Evolutionary conservation across 1,284 basidiomycete genomes (phyloP), one percentile per base, ranked within the genome.

Genomic region (Marasmius sp.): DNA sequence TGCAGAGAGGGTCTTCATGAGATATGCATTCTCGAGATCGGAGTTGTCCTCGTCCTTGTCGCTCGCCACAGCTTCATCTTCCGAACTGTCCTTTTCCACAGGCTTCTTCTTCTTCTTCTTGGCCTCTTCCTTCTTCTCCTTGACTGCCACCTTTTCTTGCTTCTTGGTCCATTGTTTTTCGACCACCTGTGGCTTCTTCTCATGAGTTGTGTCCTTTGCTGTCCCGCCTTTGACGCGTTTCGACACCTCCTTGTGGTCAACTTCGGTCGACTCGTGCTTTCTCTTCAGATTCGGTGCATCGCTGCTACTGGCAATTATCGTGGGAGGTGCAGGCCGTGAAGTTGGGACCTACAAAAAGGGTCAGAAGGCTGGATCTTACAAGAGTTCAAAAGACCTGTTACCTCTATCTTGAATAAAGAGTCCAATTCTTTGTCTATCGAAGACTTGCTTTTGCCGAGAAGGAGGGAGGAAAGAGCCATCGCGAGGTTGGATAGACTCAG

Each of bases 21-120:
- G 65, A 66, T 79, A 75, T 16, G 66, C 68, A 41, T 75, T 72
- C 61, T 78, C 75, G 52, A 75, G 61, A 18, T 74, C 71, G 3
- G 71, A 68, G 38, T 76, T 69, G 59, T 77, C 75, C n/a, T 69
- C 69, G n/a, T 72, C 73, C 5, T 71, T 68, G 18, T 71, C 72
- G 14, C 71, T 68, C 2, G 64, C 66, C 2, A 63, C 60, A 7
- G 60, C 64, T 18, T 67, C 67, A 58, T 66, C 65, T 47, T 47
- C 45, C 8, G 45, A 47, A n/a, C 16, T 47, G 16, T 14, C 7
- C 20, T 20, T 20, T n/a, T 47, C 16, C 16, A 20, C 16, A 6
- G 27, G 27, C 27, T 27, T 2, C 27, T 47, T 14, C 16, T n/a
- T 47, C 27, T 27, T 2, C 27, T 47, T 14, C 16, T n/a, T 47